Evolutionary conservation across 2,329 filamentous ascomycete species (phyloP), one percentile per base, ranked within the genome.

Genomic region (Apiospora marii): DNA sequence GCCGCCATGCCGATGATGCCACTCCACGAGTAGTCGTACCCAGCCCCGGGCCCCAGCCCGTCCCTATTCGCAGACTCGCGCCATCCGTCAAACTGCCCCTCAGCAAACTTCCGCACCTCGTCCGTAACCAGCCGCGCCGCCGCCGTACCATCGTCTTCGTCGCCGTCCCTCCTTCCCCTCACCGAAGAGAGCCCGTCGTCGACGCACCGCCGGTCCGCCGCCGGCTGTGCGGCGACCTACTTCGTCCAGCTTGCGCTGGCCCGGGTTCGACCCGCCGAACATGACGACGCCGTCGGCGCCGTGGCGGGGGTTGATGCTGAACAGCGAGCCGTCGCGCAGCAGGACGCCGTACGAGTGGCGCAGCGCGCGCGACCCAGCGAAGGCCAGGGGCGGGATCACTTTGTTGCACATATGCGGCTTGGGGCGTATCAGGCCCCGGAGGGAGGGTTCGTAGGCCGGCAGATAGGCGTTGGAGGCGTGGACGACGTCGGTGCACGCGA

Each of bases 231-330:
- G 30, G 77, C 77, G 13, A 81, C 73, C 78, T 78, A 82, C n/a
- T 8, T 75, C 72, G 61, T 80, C 78, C 22, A 82, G 75, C 67
- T 77, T 72, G 44, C 75, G 74, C 67, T 81, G 80, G 2, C 80
- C 79, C 41, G 79, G 77, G 58, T 81, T 81, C 1, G 75, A 78
- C 6, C 80, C 80, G 2, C 80, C 80, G 51, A 82, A 80, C 77
- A 82, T 75, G 10, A 81, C 72, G 27, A 78, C 75, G 13, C 80
- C 80, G 64, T 82, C 80, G 3, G 77, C 71, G 10, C 74, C 75
- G 27, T 74, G 78, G 16, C 80, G 79, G 16, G 80, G 78, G 68
- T 82, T 82, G 72, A 82, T 81, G 58, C 77, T 81, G 70, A 81
- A 78, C 0, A 81, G 68, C 0, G 68, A 80, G 0, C 80, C 79